phyloP scores from a whole-genome alignment of 2,329 filamentous ascomycete genomes.

The Pyrenophora teres region DNA sequence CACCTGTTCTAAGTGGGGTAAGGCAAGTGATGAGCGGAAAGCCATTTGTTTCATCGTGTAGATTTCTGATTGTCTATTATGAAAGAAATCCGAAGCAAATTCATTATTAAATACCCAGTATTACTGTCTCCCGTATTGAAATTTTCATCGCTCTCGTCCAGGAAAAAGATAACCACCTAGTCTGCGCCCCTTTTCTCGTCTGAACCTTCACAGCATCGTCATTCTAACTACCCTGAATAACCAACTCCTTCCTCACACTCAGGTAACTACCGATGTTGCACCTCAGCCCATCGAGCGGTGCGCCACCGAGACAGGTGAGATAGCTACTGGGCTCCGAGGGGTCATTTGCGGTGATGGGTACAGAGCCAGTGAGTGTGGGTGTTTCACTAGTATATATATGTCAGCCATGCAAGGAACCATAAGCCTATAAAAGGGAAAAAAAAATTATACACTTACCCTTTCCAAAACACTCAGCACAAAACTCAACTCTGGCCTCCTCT shows the following conservation, averaged over 20 bases:
- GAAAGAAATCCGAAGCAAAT: too few species aligned
- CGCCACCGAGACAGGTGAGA: conserved; percentile 20
- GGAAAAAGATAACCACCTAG: too few species aligned
- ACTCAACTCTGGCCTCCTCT: conserved; percentile 11
- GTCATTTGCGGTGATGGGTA: conserved; percentile 22
- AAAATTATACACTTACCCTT: neutral
- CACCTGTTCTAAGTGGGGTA: neutral
- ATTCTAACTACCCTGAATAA: neutral
- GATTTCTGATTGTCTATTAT: too few species aligned
- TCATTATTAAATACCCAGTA: too few species aligned
- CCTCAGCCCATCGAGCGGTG: conserved; percentile 22
- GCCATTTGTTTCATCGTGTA: too few species aligned
- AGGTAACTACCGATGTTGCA: conserved; percentile 17
- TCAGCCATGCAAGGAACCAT: neutral
- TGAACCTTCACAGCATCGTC: neutral
- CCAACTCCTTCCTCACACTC: conserved; percentile 14
- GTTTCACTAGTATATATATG: neutral
- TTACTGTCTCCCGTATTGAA: too few species aligned
- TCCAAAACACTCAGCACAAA: conserved; percentile 11
- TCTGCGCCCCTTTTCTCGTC: neutral
- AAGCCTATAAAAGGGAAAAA: neutral
- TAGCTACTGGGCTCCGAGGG: conserved; percentile 15
- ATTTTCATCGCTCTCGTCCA: too few species aligned
- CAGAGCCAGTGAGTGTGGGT: neutral
- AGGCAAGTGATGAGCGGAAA: neutral